Conservation (phyloP, 2,329 filamentous ascomycete species). For the Paecilomyces variotii region DNA sequence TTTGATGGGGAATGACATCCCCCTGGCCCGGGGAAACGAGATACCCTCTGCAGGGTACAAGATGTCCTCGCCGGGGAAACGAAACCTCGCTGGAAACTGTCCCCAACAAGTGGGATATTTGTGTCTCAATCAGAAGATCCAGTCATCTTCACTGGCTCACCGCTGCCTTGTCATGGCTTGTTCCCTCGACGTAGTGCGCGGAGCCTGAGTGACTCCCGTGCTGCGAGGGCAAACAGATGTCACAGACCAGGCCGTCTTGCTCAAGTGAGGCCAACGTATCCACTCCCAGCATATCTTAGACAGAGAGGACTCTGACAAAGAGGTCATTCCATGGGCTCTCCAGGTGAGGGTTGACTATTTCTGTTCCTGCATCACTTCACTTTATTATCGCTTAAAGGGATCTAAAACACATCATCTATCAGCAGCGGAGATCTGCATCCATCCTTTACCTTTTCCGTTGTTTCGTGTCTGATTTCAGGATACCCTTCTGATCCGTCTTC, state of each 20-base stretch:
- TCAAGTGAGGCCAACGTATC: background rate
- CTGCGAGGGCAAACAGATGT: background rate
- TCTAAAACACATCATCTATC: background rate
- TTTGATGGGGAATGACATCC: background rate
- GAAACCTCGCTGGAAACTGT: background rate
- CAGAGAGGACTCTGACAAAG: background rate
- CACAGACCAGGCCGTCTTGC: background rate
- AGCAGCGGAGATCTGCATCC: background rate
- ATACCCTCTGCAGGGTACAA: background rate
- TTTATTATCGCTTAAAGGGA: background rate
- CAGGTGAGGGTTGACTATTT: background rate
- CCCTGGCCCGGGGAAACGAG: background rate
- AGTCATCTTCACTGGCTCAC: background rate
- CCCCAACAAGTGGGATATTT: background rate
- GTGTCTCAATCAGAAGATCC: background rate
- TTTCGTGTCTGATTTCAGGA: background rate
- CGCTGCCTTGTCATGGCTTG: background rate
- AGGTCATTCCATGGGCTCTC: background rate
- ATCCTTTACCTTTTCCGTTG: background rate
- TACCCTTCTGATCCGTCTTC: background rate
- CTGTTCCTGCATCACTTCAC: background rate
- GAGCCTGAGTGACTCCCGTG: background rate
- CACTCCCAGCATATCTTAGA: background rate
- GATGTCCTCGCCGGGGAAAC: too few relatives aligned
- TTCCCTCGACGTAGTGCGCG: background rate